Conservation (phyloP, 306 rosid species). For the Rosa multiflora region DNA sequence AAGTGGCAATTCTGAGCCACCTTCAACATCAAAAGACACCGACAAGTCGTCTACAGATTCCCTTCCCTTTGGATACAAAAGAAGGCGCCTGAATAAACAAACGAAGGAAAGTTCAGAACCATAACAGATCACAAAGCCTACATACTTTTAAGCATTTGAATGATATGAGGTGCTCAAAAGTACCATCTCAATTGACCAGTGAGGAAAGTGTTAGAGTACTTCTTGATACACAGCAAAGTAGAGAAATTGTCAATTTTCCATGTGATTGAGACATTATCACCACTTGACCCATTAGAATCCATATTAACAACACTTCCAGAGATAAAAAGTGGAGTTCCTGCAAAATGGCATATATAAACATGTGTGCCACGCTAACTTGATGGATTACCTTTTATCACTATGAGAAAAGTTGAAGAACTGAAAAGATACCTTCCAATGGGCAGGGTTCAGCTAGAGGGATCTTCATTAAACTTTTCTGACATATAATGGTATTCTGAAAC, state of each 20-base stretch:
- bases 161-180: not conserved
- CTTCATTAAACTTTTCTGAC: not conserved
- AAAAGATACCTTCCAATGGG: not conserved
- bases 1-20: not conserved
- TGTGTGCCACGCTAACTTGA: not conserved
- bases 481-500: not conserved
- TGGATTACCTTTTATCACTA: not conserved
- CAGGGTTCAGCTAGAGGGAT: not conserved
- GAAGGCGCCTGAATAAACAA: not conserved
- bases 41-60: constrained; percentile 1
- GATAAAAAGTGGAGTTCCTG: not conserved
- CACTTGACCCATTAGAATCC: not conserved
- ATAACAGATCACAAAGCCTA: not conserved
- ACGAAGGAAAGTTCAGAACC: not conserved
- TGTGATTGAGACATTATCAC: not conserved
- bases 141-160: not conserved
- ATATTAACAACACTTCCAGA: not conserved
- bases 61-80: not conserved
- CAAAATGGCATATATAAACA: not conserved
- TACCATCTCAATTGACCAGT: not conserved
- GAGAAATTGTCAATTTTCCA: not conserved
- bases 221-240: not conserved
- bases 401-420: not conserved
- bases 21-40: not conserved
- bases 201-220: not conserved